Evolutionary conservation across 129 eudicot species (phyloP).

Genomic region (Glebionis coronaria): DNA sequence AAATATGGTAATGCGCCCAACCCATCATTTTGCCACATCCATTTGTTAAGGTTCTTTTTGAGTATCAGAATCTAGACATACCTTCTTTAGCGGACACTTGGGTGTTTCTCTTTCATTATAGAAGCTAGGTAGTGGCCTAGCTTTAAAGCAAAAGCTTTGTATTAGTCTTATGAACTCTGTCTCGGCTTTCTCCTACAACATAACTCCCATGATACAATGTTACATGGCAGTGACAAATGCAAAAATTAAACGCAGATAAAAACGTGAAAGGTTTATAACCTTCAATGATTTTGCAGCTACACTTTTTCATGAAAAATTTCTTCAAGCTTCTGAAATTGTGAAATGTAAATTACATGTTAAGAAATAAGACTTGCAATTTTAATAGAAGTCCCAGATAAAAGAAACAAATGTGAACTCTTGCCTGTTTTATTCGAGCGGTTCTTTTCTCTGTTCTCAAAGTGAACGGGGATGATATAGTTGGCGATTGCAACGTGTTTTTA

Average conservation of each 20-base stretch:
- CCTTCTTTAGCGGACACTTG: slow-evolving; percentile 50
- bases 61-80: slow-evolving; percentile 11
- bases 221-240: neutral
- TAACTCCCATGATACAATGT: neutral
- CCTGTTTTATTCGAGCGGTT: slow-evolving; percentile 88
- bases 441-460: slow-evolving; percentile 68
- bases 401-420: slow-evolving; percentile 13
- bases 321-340: slow-evolving; percentile 64
- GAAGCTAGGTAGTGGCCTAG: slow-evolving; percentile 70
- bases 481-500: slow-evolving; percentile 61
- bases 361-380: neutral
- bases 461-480: slow-evolving; percentile 68
- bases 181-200: slow-evolving; percentile 81
- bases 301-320: slow-evolving; percentile 75
- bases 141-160: slow-evolving; percentile 79
- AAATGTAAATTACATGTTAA: slow-evolving; percentile 1
- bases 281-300: slow-evolving; percentile 52
- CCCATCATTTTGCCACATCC: neutral
- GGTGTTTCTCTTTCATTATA: slow-evolving; percentile 57
- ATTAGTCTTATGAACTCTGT: slow-evolving; percentile 68
- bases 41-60: neutral
- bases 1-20: too few species aligned
- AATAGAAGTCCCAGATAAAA: neutral
- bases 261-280: slow-evolving; percentile 31
- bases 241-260: neutral